Evolutionary conservation across 257 asterid genomes (phyloP), one percentile per base, ranked within the genome.

Genomic region (Cinchona pubescens): DNA sequence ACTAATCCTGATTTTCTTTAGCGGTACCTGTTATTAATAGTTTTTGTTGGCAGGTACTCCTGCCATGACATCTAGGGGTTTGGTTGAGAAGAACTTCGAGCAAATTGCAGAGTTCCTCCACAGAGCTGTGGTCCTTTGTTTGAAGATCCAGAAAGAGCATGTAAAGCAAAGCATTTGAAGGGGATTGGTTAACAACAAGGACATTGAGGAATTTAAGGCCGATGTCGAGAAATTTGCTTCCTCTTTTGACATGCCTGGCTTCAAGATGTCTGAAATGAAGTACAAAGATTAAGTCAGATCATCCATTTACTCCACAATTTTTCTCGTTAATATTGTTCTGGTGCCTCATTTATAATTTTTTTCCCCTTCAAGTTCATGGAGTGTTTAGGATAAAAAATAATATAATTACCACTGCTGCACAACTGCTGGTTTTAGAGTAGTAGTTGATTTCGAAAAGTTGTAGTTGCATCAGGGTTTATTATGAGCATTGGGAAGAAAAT

Each of bases 11-110:
- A 9, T 6, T 13, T 38, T 21, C 13, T 55, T 27, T 48, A 43
- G 75, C 56, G 45, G 8, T 55, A 62, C 68, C 38, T 55, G 9
- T 71, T 3, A 55, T 19, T 34, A n/a, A 13, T 51, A 53, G 56
- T 78, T 58, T 65, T 13, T 69, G 30, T 64, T 67, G 49, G 45
- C 86, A 92, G 99, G 99, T 82, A 67, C 99, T 76, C 99, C 99
- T 0, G 98, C 98, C 76, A 94, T 94, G 99, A 94, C 99, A 71
- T 92, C 99, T 0, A 87, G 98, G 85, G 99, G 99, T 35, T 85
- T 94, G 82, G 88, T 92, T 3, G 97, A 90, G 87, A 92, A 94
- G 85, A 97, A 94, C 90, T 94, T 92, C 38, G 99, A 94, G 86
- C 91, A 92, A 88, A 92, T 94, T 12, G 96, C 86, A 0, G 99